phyloP scores from a whole-genome alignment of 345 rosid genomes.

The rapeseed (Brassica napus) region DNA sequence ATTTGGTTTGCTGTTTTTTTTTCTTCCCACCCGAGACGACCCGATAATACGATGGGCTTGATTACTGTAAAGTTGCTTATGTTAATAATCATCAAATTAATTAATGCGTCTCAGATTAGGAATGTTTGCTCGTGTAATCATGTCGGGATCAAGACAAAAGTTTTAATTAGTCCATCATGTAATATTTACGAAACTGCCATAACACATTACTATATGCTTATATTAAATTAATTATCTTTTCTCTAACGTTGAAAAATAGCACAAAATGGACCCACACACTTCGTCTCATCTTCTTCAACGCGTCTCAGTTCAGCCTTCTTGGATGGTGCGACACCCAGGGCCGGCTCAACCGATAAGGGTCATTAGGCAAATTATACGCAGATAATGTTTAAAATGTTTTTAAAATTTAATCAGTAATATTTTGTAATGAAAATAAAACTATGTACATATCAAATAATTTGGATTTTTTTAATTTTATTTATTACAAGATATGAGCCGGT shows the following conservation, averaged over 20 bases:
- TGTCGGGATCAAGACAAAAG: neutral
- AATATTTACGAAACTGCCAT: neutral
- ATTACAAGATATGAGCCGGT: too few relatives aligned
- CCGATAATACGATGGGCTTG: slow-evolving; percentile 18
- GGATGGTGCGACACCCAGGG: neutral
- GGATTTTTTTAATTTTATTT: too few relatives aligned
- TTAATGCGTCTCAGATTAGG: slow-evolving; percentile 24
- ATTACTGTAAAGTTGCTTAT: slow-evolving; percentile 11
- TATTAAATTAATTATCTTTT: neutral
- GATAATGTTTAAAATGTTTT: too few relatives aligned
- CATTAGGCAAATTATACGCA: too few relatives aligned
- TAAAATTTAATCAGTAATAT: too few relatives aligned
- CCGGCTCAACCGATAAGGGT: too few relatives aligned
- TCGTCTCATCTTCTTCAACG: neutral
- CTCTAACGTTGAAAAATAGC: neutral
- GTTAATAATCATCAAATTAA: neutral
- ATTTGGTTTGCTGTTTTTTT: neutral
- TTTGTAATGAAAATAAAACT: too few relatives aligned
- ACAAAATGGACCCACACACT: neutral
- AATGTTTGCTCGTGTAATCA: slow-evolving; percentile 28
- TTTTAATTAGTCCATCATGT: neutral
- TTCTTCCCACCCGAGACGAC: slow-evolving; percentile 14
- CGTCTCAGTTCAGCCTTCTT: neutral
- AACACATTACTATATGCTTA: neutral
- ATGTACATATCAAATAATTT: too few relatives aligned